A percentile compares a stretch with the other conserved stretches of the same genome.
Evolutionary conservation across 1,139 yeast species (phyloP).

Genomic region (Lipomyces yarrowii): DNA sequence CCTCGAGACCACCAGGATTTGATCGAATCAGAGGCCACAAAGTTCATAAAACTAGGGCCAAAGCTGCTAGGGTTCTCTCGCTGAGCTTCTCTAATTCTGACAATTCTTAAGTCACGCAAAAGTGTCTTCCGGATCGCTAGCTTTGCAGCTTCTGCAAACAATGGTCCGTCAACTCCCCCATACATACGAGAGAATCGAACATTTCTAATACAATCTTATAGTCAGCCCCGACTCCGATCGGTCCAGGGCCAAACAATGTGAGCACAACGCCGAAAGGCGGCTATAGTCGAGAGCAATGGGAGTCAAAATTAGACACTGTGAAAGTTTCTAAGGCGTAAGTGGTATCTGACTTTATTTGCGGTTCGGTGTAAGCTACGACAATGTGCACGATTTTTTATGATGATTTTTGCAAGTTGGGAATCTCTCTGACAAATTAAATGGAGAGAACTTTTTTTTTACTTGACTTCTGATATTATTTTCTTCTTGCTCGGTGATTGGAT

Average conservation of each 20-base stretch:
- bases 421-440: constrained; percentile 34
- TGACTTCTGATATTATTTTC: constrained; percentile 24
- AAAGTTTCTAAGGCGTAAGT: constrained; percentile 25
- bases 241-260: background rate
- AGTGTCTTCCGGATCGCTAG: constrained; percentile 12
- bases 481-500: background rate
- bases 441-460: constrained; percentile 24
- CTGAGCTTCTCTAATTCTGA: background rate
- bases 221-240: constrained; percentile 12
- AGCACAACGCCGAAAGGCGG: constrained; percentile 9
- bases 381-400: constrained; percentile 10
- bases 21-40: background rate
- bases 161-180: constrained; percentile 13
- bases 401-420: constrained; percentile 36
- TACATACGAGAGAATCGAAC: background rate
- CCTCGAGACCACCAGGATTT: background rate
- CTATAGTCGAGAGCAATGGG: constrained; percentile 26
- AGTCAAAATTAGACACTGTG: constrained; percentile 20
- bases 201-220: constrained; percentile 8
- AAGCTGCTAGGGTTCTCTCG: background rate
- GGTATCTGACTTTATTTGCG: background rate
- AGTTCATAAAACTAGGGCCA: background rate
- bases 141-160: constrained; percentile 10
- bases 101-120: background rate
- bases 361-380: background rate